Conservation (phyloP, 2,329 filamentous ascomycete genomes). For the Thelonectria olida region DNA sequence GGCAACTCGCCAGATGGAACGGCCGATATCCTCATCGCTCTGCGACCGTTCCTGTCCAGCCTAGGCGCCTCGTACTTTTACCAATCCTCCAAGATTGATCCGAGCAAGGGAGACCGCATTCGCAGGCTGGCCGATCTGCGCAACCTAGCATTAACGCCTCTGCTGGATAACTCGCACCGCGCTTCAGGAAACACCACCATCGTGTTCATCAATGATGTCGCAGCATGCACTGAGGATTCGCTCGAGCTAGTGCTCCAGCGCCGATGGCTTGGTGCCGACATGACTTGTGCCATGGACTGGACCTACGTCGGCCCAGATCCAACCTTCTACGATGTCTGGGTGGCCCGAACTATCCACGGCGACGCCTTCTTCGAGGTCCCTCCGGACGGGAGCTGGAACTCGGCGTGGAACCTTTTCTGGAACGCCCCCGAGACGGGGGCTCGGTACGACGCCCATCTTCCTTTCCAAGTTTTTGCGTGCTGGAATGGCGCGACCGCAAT, state of each 20-base stretch:
- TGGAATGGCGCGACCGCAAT: constrained; percentile 66
- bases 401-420: constrained; percentile 57
- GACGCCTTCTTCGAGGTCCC: background rate
- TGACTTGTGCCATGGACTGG: constrained; percentile 69
- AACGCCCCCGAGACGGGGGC: constrained; percentile 50
- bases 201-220: constrained; percentile 63
- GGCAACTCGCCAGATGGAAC: constrained; percentile 66
- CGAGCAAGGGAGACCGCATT: constrained; percentile 55
- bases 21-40: constrained; percentile 55
- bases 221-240: constrained; percentile 62
- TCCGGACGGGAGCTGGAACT: background rate
- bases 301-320: constrained; percentile 52
- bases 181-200: constrained; percentile 50
- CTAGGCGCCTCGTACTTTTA: constrained; percentile 55
- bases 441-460: constrained; percentile 47
- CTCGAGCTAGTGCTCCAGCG: constrained; percentile 64
- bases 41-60: constrained; percentile 51
- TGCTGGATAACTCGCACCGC: constrained; percentile 41
- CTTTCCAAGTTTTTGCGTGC: constrained; percentile 67
- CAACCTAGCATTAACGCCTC: constrained; percentile 61
- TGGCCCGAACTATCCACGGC: background rate
- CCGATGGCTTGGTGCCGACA: constrained; percentile 55
- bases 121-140: constrained; percentile 58
- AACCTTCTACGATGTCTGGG: constrained; percentile 51
- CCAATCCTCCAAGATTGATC: constrained; percentile 53